phyloP scores from a whole-genome alignment of 2,329 filamentous ascomycete species.

The Bertia moriformis region DNA sequence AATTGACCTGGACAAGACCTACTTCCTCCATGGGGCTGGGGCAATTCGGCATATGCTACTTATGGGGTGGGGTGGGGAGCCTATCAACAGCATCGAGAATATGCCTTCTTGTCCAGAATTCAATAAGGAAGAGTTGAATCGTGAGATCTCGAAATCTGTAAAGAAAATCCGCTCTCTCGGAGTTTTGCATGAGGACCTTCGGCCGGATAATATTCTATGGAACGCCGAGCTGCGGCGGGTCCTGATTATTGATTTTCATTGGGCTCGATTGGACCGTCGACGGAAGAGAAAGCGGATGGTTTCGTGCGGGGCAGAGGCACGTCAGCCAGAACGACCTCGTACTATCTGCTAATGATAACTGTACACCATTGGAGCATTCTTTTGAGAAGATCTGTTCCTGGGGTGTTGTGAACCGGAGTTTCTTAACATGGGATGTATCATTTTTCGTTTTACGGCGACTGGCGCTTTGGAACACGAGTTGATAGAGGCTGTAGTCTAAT shows the following conservation, averaged over 20 bases:
- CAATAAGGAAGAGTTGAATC: too few relatives aligned
- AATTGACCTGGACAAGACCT: slow-evolving; percentile 10
- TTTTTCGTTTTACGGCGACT: too few relatives aligned
- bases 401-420: too few relatives aligned
- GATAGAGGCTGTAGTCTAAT: too few relatives aligned
- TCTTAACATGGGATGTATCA: too few relatives aligned
- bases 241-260: slow-evolving; percentile 11
- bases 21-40: slow-evolving; percentile 12
- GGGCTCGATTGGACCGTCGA: slow-evolving; percentile 5
- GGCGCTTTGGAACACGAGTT: too few relatives aligned
- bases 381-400: too few relatives aligned
- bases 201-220: slow-evolving; percentile 10
- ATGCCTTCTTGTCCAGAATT: too few relatives aligned
- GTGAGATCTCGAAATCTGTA: background rate
- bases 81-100: slow-evolving; percentile 2
- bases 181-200: slow-evolving; percentile 8
- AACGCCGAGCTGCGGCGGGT: slow-evolving; percentile 8
- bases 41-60: slow-evolving; percentile 14
- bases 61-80: slow-evolving; percentile 12
- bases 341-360: too few relatives aligned
- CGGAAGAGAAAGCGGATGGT: background rate
- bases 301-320: too few relatives aligned
- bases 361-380: too few relatives aligned
- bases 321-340: too few relatives aligned
- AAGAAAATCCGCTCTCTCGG: slow-evolving; percentile 5